These are phyloP conservation scores for Pleochaeta shiraiana DNA, from an alignment of 2,329 filamentous ascomycete species.

Conservation along the genomic window DNA sequence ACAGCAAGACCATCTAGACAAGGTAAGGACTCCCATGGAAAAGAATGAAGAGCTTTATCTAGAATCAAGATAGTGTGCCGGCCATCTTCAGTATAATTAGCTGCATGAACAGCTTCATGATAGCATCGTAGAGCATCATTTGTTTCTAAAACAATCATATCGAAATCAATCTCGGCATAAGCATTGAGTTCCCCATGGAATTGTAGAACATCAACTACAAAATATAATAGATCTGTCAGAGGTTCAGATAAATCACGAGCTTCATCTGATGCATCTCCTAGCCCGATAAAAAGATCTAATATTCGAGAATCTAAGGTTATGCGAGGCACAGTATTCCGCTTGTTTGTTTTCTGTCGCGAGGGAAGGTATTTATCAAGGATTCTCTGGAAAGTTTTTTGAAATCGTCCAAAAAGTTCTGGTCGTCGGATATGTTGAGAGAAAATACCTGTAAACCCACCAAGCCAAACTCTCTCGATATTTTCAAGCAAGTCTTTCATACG, in stretches of 20 bases:
- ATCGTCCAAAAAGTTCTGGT: constrained; percentile 43
- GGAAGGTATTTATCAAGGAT: constrained; percentile 72
- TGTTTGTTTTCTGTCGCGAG: constrained; percentile 45
- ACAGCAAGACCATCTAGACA: constrained; percentile 62
- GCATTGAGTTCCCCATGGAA: constrained; percentile 94
- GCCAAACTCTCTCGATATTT: constrained; percentile 82
- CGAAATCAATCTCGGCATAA: constrained; percentile 95
- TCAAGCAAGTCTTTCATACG: constrained; percentile 57
- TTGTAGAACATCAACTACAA: constrained; percentile 87
- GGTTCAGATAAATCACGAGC: constrained; percentile 64
- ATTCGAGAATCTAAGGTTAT: constrained; percentile 42
- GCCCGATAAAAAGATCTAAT: constrained; percentile 69
- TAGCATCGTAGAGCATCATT: constrained; percentile 68
- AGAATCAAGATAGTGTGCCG: constrained; percentile 72
- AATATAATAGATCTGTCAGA: constrained; percentile 83
- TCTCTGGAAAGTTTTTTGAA: constrained; percentile 55
- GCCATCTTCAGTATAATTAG: constrained; percentile 19
- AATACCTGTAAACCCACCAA: constrained; percentile 88
- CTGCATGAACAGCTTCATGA: constrained; percentile 28
- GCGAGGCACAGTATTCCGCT: constrained; percentile 24
- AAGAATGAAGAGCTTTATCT: constrained; percentile 74
- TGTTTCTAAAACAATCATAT: constrained; percentile 71
- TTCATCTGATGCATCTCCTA: constrained; percentile 49
- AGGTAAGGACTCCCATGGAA: constrained; percentile 91
- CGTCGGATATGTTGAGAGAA: constrained; percentile 53